These are phyloP conservation scores for Carex cristatella DNA, from an alignment of 176 grass and related monocot species.

Conservation along the genomic window DNA sequence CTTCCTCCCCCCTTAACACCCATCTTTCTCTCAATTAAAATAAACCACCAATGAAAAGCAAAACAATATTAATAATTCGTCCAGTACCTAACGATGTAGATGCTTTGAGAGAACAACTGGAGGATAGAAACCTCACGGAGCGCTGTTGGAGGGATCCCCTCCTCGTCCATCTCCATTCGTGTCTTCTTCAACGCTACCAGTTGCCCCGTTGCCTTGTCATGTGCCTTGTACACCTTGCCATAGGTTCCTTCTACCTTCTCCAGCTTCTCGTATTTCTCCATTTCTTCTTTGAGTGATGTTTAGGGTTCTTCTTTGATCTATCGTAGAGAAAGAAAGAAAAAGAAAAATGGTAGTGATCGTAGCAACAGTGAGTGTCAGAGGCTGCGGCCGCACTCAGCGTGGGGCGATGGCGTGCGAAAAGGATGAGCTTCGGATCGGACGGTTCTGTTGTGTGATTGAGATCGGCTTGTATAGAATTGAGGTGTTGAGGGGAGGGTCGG, in stretches of 20 bases:
- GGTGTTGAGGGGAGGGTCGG: too few relatives aligned
- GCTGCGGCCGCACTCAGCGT: too few relatives aligned
- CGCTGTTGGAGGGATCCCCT: slow-evolving; percentile 87
- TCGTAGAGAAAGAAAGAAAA: too few relatives aligned
- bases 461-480: too few relatives aligned
- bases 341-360: too few relatives aligned
- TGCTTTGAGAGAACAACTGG: slow-evolving; percentile 65
- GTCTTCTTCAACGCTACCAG: slow-evolving; percentile 78
- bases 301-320: too few relatives aligned
- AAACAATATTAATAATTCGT: too few relatives aligned
- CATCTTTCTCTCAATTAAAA: background rate
- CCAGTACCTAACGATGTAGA: slow-evolving; percentile 73
- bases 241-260: slow-evolving; percentile 85
- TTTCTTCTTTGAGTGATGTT: background rate
- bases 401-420: too few relatives aligned
- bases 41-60: background rate
- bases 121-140: slow-evolving; percentile 94
- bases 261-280: slow-evolving; percentile 99
- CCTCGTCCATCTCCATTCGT: slow-evolving; percentile 87
- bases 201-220: slow-evolving; percentile 38
- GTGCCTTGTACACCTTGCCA: slow-evolving; percentile 53
- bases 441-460: too few relatives aligned
- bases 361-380: too few relatives aligned
- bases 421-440: too few relatives aligned
- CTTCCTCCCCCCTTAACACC: background rate